Base-by-base conservation (phyloP, 768 basidiomycete species). In the Tricholomella constricta region DNA sequence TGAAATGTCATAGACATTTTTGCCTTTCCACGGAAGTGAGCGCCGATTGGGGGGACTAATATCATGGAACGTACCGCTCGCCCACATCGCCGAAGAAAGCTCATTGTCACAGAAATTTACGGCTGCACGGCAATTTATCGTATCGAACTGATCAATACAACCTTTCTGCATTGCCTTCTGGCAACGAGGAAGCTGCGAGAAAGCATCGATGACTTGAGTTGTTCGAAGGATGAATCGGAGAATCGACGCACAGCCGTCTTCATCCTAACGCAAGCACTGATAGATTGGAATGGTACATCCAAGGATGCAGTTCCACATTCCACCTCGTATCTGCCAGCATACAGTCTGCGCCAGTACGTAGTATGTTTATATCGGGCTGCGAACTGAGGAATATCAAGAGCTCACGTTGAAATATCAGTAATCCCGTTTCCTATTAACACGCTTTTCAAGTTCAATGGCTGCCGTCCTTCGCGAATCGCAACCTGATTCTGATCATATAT, bases 401-500 rank as follows among this genome's bases (percentile, higher is more conserved):
- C 61, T 36, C 38, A 71, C 65, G 89, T 74, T 26, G 76, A 77
- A 34, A 77, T 73, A 52, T 77, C 75, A 20, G 76, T 78, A 41
- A 77, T 74, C 11, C 77, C 77, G 15, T 87, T 88, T 4, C 85
- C 88, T 52, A 90, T 89, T 55, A 90, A 62, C 11, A 91, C 78
- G 57, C 81, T 85, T 61, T 83, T 72, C 7, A 91, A 71, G 65
- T 90, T 90, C 57, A 91, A 48, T 72, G 85, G 70, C 76, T 73
- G 64, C 12, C 77, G 74, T 6, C 84, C 85, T 38, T 80, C 72
- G 76, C 36, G 70, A 71, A 46, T 68, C 50, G 66, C 73, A 25
- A 85, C 69, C 25, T 78, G 65, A 66, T 92, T 91, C 55, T 85
- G 79, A 62, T 91, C 89, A 50, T 82, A 78, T 54, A 91, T 85